Percentiles rank a stretch among this genome's conserved stretches.
These are phyloP conservation scores for Gardenia jasminoides DNA, from an alignment of 257 asterid species.

Conservation along the genomic window DNA sequence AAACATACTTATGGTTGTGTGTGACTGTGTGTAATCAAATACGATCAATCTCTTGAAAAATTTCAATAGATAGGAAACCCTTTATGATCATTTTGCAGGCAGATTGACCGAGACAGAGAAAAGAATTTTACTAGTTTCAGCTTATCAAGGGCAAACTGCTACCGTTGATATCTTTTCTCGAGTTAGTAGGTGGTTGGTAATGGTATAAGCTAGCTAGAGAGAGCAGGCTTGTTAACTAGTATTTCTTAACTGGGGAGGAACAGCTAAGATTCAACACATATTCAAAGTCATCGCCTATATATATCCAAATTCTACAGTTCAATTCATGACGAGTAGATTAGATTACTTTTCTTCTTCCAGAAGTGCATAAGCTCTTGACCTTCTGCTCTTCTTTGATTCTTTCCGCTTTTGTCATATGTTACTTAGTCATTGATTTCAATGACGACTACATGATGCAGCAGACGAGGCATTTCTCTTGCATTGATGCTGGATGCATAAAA, in stretches of 20 bases:
- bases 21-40: not conserved
- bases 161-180: not conserved
- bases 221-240: not conserved
- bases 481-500: not conserved
- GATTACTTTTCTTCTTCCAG: not conserved
- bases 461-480: not conserved
- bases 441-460: constrained; percentile 1
- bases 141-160: not conserved
- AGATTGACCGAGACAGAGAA: not conserved
- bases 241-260: not conserved
- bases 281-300: constrained; percentile 22
- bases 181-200: too few species aligned
- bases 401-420: not conserved
- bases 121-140: not conserved
- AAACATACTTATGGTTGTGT: too few species aligned
- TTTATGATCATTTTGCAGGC: not conserved
- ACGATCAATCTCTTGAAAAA: not conserved
- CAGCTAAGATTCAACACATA: constrained; percentile 16
- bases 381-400: not conserved
- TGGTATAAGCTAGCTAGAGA: not conserved
- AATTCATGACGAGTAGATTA: not conserved
- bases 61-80: too few species aligned
- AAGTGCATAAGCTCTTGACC: constrained; percentile 11
- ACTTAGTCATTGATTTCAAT: not conserved
- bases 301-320: not conserved